A percentile compares a stretch with the other conserved stretches of the same genome.
Conservation (phyloP, 2,329 filamentous ascomycete genomes). For the Grosmannia huntii region DNA sequence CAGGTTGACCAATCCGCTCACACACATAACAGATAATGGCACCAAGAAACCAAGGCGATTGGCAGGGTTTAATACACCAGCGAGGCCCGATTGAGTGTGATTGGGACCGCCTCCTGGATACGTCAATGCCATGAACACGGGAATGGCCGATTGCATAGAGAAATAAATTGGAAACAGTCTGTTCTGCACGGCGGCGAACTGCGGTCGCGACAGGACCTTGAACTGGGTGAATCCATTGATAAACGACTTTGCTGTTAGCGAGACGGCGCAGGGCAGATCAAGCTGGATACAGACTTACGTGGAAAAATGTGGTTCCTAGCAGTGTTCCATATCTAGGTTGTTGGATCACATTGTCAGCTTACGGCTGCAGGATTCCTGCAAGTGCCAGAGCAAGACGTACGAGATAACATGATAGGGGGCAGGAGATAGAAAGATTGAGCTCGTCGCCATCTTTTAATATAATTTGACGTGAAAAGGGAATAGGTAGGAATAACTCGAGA, state of each 20-base stretch:
- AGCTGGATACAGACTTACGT: conserved; percentile 35
- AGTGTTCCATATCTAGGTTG: conserved; percentile 66
- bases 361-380: neutral
- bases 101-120: conserved; percentile 49
- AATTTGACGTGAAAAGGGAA: neutral
- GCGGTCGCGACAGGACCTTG: conserved; percentile 60
- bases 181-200: conserved; percentile 71
- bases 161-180: conserved; percentile 85
- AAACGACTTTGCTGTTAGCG: conserved; percentile 44
- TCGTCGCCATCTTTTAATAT: neutral
- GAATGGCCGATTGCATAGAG: conserved; percentile 63
- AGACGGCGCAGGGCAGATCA: conserved; percentile 1
- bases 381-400: conserved; percentile 27
- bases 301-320: conserved; percentile 75
- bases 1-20: conserved; percentile 60
- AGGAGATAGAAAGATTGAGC: conserved; percentile 44
- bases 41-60: conserved; percentile 53
- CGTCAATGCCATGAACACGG: conserved; percentile 62
- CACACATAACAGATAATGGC: conserved; percentile 57
- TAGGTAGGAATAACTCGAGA: neutral
- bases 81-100: conserved; percentile 25
- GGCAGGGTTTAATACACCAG: conserved; percentile 43
- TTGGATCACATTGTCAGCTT: neutral
- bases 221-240: conserved; percentile 62
- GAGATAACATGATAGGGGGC: conserved; percentile 67